Percentiles rank a stretch among this genome's conserved stretches.
Conservation (phyloP, 139 green algal species). For the Tetradesmus obliquus region DNA sequence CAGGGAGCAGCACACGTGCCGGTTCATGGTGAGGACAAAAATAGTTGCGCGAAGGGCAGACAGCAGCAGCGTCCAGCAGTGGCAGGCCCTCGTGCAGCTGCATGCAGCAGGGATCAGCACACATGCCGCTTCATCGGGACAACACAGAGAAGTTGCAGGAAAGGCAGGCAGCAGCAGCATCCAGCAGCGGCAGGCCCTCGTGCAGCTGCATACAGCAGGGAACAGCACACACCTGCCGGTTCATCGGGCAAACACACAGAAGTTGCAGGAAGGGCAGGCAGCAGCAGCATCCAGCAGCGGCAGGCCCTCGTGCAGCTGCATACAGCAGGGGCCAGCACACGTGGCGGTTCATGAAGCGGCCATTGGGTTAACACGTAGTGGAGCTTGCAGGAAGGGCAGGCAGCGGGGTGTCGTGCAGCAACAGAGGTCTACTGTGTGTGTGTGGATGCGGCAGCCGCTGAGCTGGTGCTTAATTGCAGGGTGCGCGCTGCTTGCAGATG, state of each 20-base stretch:
- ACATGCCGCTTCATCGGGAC: too few species aligned
- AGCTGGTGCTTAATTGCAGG: too few species aligned
- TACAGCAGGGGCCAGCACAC: not conserved
- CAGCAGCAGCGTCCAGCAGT: not conserved
- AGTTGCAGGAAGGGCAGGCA: not conserved
- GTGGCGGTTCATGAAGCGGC: too few species aligned
- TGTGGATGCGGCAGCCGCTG: too few species aligned
- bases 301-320: constrained; percentile 47
- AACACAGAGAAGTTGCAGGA: not conserved
- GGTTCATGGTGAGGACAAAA: too few species aligned
- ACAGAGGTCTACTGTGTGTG: too few species aligned
- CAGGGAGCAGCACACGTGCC: too few species aligned
- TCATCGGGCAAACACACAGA: too few species aligned
- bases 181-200: constrained; percentile 28
- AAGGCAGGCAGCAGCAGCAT: not conserved
- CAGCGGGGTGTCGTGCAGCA: not conserved
- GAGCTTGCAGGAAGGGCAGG: not conserved
- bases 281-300: not conserved
- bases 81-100: constrained; percentile 47
- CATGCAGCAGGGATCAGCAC: not conserved
- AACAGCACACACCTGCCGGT: too few species aligned
- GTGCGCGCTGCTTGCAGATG: too few species aligned
- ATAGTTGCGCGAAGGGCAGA: not conserved
- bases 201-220: constrained; percentile 10
- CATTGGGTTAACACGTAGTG: too few species aligned